These are phyloP conservation scores for Fraxinus quadrangulata DNA, from an alignment of 257 asterid species.

Conservation along the genomic window DNA sequence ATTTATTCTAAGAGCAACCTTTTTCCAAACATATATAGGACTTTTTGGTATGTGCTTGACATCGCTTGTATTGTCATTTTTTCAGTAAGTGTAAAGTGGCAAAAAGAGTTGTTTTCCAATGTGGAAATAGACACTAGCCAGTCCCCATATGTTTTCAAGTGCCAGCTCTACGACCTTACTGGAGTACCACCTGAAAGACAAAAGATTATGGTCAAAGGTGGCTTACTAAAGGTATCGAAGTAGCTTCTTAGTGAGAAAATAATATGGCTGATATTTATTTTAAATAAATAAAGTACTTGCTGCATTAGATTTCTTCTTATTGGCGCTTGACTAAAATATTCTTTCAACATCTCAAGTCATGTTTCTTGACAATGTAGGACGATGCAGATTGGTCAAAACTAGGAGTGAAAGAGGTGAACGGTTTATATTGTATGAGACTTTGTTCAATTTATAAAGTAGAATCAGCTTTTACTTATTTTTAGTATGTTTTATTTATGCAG, in stretches of 20 bases:
- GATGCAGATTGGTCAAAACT: constrained; percentile 93
- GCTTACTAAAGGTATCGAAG: constrained; percentile 77
- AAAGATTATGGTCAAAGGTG: constrained; percentile 99
- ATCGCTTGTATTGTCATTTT: constrained; percentile 11
- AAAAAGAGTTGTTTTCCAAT: constrained; percentile 68
- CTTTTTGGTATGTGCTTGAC: background rate
- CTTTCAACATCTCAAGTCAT: constrained; percentile 20
- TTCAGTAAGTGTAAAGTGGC: constrained; percentile 98
- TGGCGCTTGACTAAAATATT: constrained; percentile 11
- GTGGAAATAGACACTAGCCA: constrained; percentile 92
- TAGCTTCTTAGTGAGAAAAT: background rate
- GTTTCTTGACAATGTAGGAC: constrained; percentile 51
- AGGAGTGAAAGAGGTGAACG: constrained; percentile 85
- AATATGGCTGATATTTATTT: constrained; percentile 2
- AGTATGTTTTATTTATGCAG: constrained; percentile 39
- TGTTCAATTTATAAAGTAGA: constrained; percentile 9
- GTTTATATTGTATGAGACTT: constrained; percentile 15
- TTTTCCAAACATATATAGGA: background rate
- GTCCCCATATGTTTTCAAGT: constrained; percentile 88
- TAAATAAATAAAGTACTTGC: constrained; percentile 18
- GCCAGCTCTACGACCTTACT: constrained; percentile 92
- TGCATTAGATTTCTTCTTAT: constrained; percentile 14
- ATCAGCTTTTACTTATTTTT: constrained; percentile 10
- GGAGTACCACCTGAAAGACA: constrained; percentile 99
- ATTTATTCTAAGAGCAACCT: background rate